A percentile compares a stretch with the other conserved stretches of the same genome.
Conservation (phyloP, 2,329 filamentous ascomycete genomes). For the Pseudodiploospora longispora region DNA sequence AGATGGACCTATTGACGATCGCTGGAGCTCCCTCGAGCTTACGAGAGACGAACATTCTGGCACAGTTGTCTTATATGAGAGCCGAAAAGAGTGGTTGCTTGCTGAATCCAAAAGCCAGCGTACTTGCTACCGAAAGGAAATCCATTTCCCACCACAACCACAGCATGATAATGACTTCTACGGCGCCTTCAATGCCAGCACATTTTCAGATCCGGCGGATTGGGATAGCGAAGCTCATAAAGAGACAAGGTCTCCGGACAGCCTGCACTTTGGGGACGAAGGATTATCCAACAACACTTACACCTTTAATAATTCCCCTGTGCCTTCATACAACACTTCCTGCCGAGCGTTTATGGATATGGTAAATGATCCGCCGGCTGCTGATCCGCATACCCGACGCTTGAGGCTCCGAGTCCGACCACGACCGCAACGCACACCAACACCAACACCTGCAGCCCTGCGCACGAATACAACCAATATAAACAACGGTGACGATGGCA, state of each 20-base stretch:
- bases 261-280: constrained; percentile 41
- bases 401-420: constrained; percentile 34
- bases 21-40: constrained; percentile 61
- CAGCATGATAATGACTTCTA: neutral
- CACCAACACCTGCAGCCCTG: neutral
- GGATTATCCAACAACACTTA: constrained; percentile 32
- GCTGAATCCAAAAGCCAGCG: constrained; percentile 49
- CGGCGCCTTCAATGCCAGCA: neutral
- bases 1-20: constrained; percentile 66
- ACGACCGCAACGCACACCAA: constrained; percentile 2
- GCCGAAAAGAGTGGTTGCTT: constrained; percentile 57
- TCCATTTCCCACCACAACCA: constrained; percentile 31
- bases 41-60: constrained; percentile 52
- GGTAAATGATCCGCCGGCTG: constrained; percentile 39
- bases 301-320: constrained; percentile 44
- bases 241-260: constrained; percentile 10
- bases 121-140: constrained; percentile 55
- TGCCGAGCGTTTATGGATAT: constrained; percentile 52
- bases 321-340: constrained; percentile 46
- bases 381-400: constrained; percentile 20
- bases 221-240: constrained; percentile 10
- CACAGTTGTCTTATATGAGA: constrained; percentile 55
- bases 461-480: neutral
- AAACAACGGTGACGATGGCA: constrained; percentile 1
- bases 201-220: neutral